These are phyloP conservation scores for Phytophthora sansomeana DNA, from an alignment of 352 stramenopile species.

Conservation along the genomic window DNA sequence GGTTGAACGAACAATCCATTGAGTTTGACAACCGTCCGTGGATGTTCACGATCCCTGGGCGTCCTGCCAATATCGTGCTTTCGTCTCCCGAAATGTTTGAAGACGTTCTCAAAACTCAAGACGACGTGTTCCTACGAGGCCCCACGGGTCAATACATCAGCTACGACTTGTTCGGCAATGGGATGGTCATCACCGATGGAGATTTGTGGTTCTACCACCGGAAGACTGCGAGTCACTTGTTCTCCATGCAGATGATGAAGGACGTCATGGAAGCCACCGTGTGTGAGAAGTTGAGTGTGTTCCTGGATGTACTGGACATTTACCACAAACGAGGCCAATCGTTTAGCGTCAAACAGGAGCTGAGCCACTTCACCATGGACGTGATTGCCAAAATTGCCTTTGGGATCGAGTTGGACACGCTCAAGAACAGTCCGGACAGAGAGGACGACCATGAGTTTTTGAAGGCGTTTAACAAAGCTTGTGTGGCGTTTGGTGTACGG, in stretches of 20 bases:
- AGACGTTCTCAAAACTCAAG: slow-evolving; percentile 63
- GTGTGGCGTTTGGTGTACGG: slow-evolving; percentile 40
- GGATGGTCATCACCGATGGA: slow-evolving; percentile 50
- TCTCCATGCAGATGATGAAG: slow-evolving; percentile 64
- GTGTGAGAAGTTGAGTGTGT: slow-evolving; percentile 34
- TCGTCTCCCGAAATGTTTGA: slow-evolving; percentile 47
- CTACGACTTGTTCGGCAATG: slow-evolving; percentile 66
- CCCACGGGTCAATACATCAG: slow-evolving; percentile 40
- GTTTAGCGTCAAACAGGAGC: slow-evolving; percentile 53
- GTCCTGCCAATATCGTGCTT: slow-evolving; percentile 47
- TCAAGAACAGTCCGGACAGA: slow-evolving; percentile 40
- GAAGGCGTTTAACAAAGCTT: slow-evolving; percentile 50
- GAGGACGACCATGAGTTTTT: slow-evolving; percentile 58
- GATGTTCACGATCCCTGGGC: slow-evolving; percentile 44
- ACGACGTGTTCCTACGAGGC: slow-evolving; percentile 74
- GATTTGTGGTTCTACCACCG: slow-evolving; percentile 67
- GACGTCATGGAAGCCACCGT: slow-evolving; percentile 53
- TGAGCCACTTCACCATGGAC: slow-evolving; percentile 70
- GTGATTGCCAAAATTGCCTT: slow-evolving; percentile 71
- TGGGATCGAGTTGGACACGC: slow-evolving; percentile 48
- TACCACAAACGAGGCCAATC: slow-evolving; percentile 23
- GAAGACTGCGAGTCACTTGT: slow-evolving; percentile 88
- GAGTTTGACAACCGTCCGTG: slow-evolving; percentile 50
- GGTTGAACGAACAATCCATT: slow-evolving; percentile 47
- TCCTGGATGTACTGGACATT: slow-evolving; percentile 36